These are phyloP conservation scores for Fusarium bulbicola DNA, from an alignment of 2,329 filamentous ascomycete species.

Conservation along the genomic window DNA sequence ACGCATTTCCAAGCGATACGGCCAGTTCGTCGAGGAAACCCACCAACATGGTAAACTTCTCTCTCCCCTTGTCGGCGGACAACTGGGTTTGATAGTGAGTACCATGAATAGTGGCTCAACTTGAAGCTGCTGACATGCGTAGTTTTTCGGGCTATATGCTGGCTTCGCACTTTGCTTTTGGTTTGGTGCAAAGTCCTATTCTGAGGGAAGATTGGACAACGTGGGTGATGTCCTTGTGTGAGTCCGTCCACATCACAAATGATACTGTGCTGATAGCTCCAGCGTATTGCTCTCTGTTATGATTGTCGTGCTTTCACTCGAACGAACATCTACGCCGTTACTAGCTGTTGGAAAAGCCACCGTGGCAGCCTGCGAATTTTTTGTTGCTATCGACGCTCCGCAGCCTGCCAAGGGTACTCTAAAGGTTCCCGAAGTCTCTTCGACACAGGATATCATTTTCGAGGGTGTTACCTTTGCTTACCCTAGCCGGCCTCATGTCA, in stretches of 20 bases:
- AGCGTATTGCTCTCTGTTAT: slow-evolving; percentile 66
- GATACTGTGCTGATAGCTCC: neutral
- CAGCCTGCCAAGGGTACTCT: slow-evolving; percentile 48
- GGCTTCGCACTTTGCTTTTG: slow-evolving; percentile 69
- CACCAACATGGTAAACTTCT: slow-evolving; percentile 58
- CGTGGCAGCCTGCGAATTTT: slow-evolving; percentile 67
- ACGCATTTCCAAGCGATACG: slow-evolving; percentile 63
- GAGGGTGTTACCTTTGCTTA: slow-evolving; percentile 77
- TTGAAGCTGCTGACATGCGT: neutral
- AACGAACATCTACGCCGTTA: slow-evolving; percentile 65
- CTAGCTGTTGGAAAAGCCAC: slow-evolving; percentile 67
- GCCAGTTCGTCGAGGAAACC: slow-evolving; percentile 63
- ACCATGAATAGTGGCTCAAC: too few relatives aligned
- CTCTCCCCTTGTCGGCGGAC: slow-evolving; percentile 60
- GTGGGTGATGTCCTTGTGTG: slow-evolving; percentile 66
- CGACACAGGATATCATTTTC: slow-evolving; percentile 57
- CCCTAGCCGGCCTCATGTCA: slow-evolving; percentile 70
- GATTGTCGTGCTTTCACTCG: slow-evolving; percentile 65
- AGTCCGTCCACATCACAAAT: slow-evolving; percentile 35
- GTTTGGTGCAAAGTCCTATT: slow-evolving; percentile 65
- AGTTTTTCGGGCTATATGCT: slow-evolving; percentile 63
- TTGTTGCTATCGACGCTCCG: slow-evolving; percentile 62
- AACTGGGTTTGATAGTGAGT: slow-evolving; percentile 58
- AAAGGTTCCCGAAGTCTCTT: slow-evolving; percentile 50
- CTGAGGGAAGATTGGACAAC: slow-evolving; percentile 56